Conservation (phyloP, 768 basidiomycete species). For the Boletus sp. region DNA sequence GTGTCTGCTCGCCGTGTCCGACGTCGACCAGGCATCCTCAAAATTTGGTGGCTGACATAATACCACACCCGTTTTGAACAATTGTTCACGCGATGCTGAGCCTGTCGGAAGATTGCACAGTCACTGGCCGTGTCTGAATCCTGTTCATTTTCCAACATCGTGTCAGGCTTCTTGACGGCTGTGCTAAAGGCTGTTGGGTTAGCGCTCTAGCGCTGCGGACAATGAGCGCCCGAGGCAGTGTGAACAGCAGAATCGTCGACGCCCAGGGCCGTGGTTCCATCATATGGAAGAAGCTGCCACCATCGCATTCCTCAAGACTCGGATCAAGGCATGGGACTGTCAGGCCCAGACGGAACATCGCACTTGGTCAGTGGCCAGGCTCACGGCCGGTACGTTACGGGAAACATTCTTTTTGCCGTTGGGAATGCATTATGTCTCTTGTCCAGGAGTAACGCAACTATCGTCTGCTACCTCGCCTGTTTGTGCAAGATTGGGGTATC, state of each 20-base stretch:
- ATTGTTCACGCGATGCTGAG: slow-evolving; percentile 3
- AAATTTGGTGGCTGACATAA: slow-evolving; percentile 20
- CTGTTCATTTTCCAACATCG: no score
- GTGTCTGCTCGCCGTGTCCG: slow-evolving; percentile 32
- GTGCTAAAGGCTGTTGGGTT: not conserved
- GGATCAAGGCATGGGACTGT: not conserved
- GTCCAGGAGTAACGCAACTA: no score
- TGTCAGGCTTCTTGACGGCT: no score
- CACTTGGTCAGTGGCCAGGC: not conserved
- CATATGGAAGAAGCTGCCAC: not conserved
- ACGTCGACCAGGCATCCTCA: slow-evolving; percentile 27
- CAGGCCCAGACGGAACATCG: not conserved
- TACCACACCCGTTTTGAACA: not conserved
- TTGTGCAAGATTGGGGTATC: not conserved
- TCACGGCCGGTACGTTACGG: not conserved
- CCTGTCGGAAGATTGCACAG: not conserved
- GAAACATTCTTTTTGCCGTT: not conserved
- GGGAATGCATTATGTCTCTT: no score
- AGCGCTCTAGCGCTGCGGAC: slow-evolving; percentile 1
- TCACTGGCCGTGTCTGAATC: no score
- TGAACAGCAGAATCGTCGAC: not conserved
- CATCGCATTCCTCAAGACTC: not conserved
- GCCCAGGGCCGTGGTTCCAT: no score
- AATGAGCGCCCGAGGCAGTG: slow-evolving; percentile 6
- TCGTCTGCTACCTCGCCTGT: not conserved